Base-by-base conservation (phyloP, 192 early-diverging fungal species). In the Entophlyctis luteolus region DNA sequence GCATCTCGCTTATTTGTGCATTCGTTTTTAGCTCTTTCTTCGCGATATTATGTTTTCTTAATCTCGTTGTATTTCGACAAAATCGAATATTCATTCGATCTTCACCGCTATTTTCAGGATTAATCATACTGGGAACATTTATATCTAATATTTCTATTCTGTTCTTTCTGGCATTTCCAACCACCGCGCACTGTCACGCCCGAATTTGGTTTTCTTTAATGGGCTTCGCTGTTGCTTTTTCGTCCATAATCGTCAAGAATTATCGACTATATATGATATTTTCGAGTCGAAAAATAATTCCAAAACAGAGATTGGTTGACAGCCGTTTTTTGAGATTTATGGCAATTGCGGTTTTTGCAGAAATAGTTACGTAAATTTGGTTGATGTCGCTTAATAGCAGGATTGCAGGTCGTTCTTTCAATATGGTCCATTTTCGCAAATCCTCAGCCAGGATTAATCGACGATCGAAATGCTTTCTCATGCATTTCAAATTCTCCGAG, bases 221-320 rank as follows among this genome's bases (percentile, higher is more conserved):
- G 22, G 62, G 47, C 14, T 63, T 63, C 48, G 10, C n/a, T 32
- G 4, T 63, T 8, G 28, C 48, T 16, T 5, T 63, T 16, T 29
- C 46, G 8, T 45, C 62, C 12, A 46, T 63, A 6, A 33, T 22
- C 31, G 36, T 49, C 28, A 63, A 63, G 29, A 63, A 63, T 29
- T 49, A 18, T 6, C 45, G 62, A 5, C 48, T 63, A 32, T 48
- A 63, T 16, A 63, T 50, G 4, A 63, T 63, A 18, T 63, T 63
- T 25, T 63, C 62, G 29, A 63, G 62, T 34, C 42, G 48, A 32
- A 63, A 32, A 16, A 49, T 63, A 5, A 63, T 63, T 63, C 62
- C 62, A 49, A 63, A 63, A n/a, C 38, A 42, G 18, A 49, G 35
- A 29, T 33, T 63, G 45, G 48, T 32, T 2, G 46, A 63, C n/a